Evolutionary conservation across 2,329 filamentous ascomycete genomes (phyloP).

Genomic region (Podosphaera aphanis): DNA sequence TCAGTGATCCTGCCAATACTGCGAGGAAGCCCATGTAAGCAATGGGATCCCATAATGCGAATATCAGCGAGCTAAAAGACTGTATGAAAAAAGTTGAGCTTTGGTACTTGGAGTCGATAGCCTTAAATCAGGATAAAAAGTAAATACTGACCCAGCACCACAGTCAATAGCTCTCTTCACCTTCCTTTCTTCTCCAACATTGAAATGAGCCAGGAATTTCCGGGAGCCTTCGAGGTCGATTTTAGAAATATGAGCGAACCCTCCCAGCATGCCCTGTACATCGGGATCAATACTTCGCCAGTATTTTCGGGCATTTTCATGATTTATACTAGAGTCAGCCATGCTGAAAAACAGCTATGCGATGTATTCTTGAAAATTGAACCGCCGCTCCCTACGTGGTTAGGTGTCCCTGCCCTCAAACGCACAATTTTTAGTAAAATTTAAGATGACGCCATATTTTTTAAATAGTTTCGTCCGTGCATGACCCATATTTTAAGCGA

Average conservation of each 20-base stretch:
- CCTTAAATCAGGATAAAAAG: neutral
- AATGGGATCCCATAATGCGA: neutral
- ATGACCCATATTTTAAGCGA: too few relatives aligned
- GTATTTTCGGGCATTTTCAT: slow-evolving; percentile 18
- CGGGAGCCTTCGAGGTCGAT: slow-evolving; percentile 49
- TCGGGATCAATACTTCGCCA: slow-evolving; percentile 28
- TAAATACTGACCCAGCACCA: slow-evolving; percentile 17
- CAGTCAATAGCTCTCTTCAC: slow-evolving; percentile 18
- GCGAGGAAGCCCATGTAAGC: neutral
- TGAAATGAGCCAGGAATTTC: slow-evolving; percentile 45
- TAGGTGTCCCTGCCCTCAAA: too few relatives aligned
- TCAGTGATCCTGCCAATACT: slow-evolving; percentile 59
- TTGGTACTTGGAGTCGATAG: neutral
- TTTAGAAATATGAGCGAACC: slow-evolving; percentile 41
- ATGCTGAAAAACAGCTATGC: too few relatives aligned
- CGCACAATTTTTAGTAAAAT: too few relatives aligned
- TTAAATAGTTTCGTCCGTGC: too few relatives aligned
- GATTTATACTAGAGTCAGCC: slow-evolving; percentile 14
- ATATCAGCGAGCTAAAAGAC: neutral
- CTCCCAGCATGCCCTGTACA: slow-evolving; percentile 60
- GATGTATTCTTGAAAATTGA: too few relatives aligned
- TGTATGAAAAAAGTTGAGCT: neutral
- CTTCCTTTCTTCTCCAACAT: slow-evolving; percentile 16
- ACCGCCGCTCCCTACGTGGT: too few relatives aligned
- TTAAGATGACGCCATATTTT: too few relatives aligned